Conservation (phyloP, 129 eudicot genomes). For the Centaurea solstitialis region DNA sequence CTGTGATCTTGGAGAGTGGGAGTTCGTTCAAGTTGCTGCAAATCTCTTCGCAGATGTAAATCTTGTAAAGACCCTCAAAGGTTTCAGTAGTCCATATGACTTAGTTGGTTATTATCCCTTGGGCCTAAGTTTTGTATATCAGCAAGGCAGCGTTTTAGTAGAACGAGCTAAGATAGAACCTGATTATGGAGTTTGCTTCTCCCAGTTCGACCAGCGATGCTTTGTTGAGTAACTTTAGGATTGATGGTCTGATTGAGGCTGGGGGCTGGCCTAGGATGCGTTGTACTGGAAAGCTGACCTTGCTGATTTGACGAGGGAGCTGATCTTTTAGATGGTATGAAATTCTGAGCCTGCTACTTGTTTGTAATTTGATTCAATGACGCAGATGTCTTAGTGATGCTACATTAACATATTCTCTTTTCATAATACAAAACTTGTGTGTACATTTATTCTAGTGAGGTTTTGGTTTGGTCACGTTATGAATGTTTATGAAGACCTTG, state of each 20-base stretch:
- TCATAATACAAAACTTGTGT: no score
- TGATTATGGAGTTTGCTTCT: background rate
- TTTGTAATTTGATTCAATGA: background rate
- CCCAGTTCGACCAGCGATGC: background rate
- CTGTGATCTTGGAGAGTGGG: background rate
- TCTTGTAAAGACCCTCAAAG: background rate
- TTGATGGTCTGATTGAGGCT: conserved; percentile 1
- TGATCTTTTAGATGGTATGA: conserved; percentile 8
- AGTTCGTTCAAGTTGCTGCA: background rate
- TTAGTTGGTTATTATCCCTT: background rate
- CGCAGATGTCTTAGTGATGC: background rate
- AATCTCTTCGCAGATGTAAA: background rate
- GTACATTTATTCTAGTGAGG: no score
- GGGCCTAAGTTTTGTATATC: background rate
- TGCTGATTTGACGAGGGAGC: background rate
- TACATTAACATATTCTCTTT: background rate
- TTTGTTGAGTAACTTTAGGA: background rate
- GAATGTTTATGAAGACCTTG: no score
- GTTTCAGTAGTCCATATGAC: background rate
- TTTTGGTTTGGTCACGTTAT: no score
- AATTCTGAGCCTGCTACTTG: conserved; percentile 8
- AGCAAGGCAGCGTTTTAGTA: background rate
- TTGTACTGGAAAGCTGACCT: conserved; percentile 10
- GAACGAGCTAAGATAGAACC: background rate
- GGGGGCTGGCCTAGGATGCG: background rate